phyloP scores from a whole-genome alignment of 2,329 filamentous ascomycete species.

The Aureobasidium sp. region DNA sequence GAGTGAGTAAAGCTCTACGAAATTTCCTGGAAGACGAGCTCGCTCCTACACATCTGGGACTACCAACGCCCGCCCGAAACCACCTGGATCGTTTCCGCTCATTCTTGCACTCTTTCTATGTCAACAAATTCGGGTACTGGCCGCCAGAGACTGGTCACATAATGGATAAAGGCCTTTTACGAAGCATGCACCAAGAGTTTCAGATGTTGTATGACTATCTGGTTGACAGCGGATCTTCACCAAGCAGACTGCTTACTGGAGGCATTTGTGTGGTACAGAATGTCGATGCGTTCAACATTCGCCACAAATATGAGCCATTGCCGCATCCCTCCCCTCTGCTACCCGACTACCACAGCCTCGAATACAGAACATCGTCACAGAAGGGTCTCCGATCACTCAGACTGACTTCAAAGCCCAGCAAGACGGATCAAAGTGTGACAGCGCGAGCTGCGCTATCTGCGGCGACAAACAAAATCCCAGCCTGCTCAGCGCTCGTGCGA shows the following conservation, averaged over 20 bases:
- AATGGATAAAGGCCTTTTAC: constrained; percentile 54
- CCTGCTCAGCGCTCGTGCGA: constrained; percentile 49
- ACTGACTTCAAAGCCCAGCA: constrained; percentile 32
- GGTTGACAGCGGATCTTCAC: constrained; percentile 51
- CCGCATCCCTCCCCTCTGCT: constrained; percentile 60
- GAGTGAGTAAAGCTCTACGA: constrained; percentile 53
- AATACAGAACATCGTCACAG: constrained; percentile 27
- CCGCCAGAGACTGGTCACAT: constrained; percentile 51
- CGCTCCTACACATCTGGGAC: constrained; percentile 57
- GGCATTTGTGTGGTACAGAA: constrained; percentile 66
- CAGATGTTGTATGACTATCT: constrained; percentile 63
- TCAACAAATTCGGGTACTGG: constrained; percentile 62
- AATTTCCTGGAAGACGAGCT: constrained; percentile 67
- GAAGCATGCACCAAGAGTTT: constrained; percentile 62
- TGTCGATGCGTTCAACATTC: constrained; percentile 58
- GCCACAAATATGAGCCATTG: constrained; percentile 54
- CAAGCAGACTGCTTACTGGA: constrained; percentile 39
- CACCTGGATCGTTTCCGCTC: constrained; percentile 68
- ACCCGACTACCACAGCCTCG: constrained; percentile 39
- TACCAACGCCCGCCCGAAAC: constrained; percentile 52
- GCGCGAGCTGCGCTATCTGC: constrained; percentile 47
- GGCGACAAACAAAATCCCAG: constrained; percentile 43
- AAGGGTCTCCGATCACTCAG: constrained; percentile 31
- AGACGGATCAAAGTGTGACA: constrained; percentile 43
- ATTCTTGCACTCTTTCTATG: constrained; percentile 61